Evolutionary conservation across 495 filamentous ascomycete species (phyloP), one percentile per base, ranked within the genome.

Genomic region (Talaromyces liani): DNA sequence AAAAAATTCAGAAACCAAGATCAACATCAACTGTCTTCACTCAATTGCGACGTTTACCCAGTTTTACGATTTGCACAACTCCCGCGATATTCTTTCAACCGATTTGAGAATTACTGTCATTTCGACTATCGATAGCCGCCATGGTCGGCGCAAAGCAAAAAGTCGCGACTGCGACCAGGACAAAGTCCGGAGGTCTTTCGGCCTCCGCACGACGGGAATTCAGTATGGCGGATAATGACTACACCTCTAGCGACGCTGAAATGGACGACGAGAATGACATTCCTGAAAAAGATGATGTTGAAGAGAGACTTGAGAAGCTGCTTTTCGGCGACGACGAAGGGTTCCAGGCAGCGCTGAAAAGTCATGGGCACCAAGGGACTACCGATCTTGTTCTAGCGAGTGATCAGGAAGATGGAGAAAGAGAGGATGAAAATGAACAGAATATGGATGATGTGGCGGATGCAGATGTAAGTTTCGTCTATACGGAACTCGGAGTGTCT

Each of bases 321-420:
- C 88, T 98, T 2, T 89, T 98, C 58, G 93, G 93, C 31, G 89
- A 94, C 69, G 82, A 88, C 51, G 82, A 82, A n/a, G 90, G 87
- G 29, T 97, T 96, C 71, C 84, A 85, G 54, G 82, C 85, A 49
- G 87, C 85, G 56, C 78, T 96, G 66, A 86, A 87, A 65, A 69
- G 33, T 54, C 74, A 77, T 25, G 70, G 77, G 31, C 69, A 70
- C 29, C 69, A 27, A 31, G 53, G 69, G 63, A 65, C 65, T 27
- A 70, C 74, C 69, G 72, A 71, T 61, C 73, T 77, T 2, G 70
- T 70, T 20, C 47, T 73, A 27, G 49, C 69, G 41, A 73, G 69
- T 59, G 75, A 77, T 61, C 70, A 72, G 1, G 73, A 77, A 49
- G 73, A 70, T 18, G 76, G 72, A 3, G 79, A 69, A 47, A 73